Evolutionary conservation across 805 yeast genomes (phyloP), one percentile per base, ranked within the genome.

Genomic region (Lachancea meyersii): DNA sequence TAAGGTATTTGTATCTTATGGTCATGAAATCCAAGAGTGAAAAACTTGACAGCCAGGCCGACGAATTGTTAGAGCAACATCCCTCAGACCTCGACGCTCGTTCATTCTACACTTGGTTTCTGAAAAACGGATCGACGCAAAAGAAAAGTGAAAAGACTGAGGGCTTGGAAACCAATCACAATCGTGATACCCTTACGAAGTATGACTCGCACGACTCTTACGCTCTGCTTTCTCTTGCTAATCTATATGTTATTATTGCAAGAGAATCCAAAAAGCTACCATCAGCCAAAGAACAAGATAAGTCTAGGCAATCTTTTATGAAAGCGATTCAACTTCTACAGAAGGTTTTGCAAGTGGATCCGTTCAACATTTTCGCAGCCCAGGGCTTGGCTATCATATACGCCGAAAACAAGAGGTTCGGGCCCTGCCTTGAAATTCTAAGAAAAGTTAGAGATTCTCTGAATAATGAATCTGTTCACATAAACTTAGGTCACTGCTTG

Each of bases 321-420:
- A 79, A 95, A 63, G 96, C 96, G n/a, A 83, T 89, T 11, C 97
- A 91, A 64, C 70, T 93, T 46, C 91, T 79, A 61, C 85, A 87
- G 55, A 93, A 93, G 65, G 96, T 87, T 1, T 68, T 93, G 41
- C 80, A 84, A 39, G 65, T 88, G 22, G 97, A 93, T 65, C 78
- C 89, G 2, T 71, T 75, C 51, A 86, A 91, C 59, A 91, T 89
- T 1, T 93, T 82, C 67, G 99, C 98, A 4, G 97, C 98, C 1
- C 98, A 93, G 64, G 99, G 99, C 43, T 73, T 93, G 48, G 97
- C 97, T 1, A 87, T 93, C 43, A 79, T 88, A 4, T 84, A 87
- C 61, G 94, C 95, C 9, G 97, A 91, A 55, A 82, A 80, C 55
- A 80, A 81, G 51, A 80, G 85, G 52, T 67, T 77, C 26, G 79